Base-by-base conservation (phyloP, 2,329 filamentous ascomycete species). In the Immersiporthe knoxdaviesiana region DNA sequence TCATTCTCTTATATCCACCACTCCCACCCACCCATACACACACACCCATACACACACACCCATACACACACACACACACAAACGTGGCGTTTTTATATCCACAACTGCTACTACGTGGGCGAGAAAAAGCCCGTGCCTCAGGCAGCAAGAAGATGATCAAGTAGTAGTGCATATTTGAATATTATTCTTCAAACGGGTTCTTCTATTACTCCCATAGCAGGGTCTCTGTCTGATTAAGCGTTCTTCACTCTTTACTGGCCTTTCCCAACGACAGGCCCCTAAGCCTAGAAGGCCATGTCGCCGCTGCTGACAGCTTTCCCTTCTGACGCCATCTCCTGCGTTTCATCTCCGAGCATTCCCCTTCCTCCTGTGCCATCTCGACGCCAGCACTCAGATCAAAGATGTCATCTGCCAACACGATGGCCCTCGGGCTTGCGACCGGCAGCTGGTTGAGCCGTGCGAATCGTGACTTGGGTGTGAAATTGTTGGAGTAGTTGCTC, bases 361-460 rank as follows among this genome's bases (percentile, higher is more conserved):
- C 47, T 21, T 41, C 7, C 39, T 39, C 56, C 11, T 59, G 12
- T 39, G 59, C 35, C 18, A 4, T 50, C 18, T 68, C 65, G 21
- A 27, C 44, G 3, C 32, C 44, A 1, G 35, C 18, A 21, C 50
- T 35, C 60, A 47, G 4, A 21, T 44, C 60, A 10, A 66, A 32
- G 8, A 52, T 44, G n/a, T 69, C 63, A 3, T 66, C 50, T 0
- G 63, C 24, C 24, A 66, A 61, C 16, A 58, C 30, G 8, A 66
- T 18, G 5, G 66, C 59, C 18, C 54, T 58, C 7, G 66, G 67
- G 16, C 59, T 69, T 7, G 60, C 63, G 1, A n/a, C 67, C 0
- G 69, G 69, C 10, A 71, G 27, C 47, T 71, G 63, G 11, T 71
- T 71, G 1, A 71, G 52, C 60, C 66, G 44, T 8, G 69, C 64